phyloP scores from a whole-genome alignment of 768 basidiomycete species.

The Leccinum subgranulosum region DNA sequence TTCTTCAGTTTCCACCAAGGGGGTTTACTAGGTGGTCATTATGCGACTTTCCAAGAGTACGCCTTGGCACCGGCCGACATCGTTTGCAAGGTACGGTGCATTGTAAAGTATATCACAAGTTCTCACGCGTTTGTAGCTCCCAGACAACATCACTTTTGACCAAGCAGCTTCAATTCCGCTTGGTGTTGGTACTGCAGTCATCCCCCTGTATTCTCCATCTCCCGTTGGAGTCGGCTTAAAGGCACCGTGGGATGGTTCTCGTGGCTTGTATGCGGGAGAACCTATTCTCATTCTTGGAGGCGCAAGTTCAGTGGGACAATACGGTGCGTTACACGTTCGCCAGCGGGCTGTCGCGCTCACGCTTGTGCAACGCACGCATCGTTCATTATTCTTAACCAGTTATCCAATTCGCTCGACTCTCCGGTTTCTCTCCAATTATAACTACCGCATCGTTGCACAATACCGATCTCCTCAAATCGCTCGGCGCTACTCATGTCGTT shows the following conservation, averaged over 20 bases:
- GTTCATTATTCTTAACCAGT: slow-evolving; percentile 8
- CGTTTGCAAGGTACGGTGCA: slow-evolving; percentile 10
- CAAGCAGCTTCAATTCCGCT: slow-evolving; percentile 38
- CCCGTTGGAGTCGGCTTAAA: slow-evolving; percentile 28
- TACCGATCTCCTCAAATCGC: slow-evolving; percentile 28
- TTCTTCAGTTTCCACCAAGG: slow-evolving; percentile 20
- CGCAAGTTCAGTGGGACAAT: slow-evolving; percentile 36
- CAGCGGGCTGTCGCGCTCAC: slow-evolving; percentile 18
- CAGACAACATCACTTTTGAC: slow-evolving; percentile 35
- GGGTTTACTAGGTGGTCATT: not conserved
- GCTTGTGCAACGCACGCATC: not conserved
- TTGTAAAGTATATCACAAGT: not conserved
- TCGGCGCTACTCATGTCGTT: slow-evolving; percentile 39
- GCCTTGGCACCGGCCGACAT: slow-evolving; percentile 21
- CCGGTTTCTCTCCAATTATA: slow-evolving; percentile 37
- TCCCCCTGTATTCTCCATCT: slow-evolving; percentile 31
- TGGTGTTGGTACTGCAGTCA: slow-evolving; percentile 29
- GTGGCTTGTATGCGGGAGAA: slow-evolving; percentile 28
- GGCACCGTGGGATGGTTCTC: slow-evolving; percentile 36
- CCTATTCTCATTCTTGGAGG: slow-evolving; percentile 38
- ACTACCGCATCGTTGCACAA: slow-evolving; percentile 39
- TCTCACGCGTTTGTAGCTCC: slow-evolving; percentile 31
- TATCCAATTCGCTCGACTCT: slow-evolving; percentile 34
- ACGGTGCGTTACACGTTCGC: slow-evolving; percentile 29
- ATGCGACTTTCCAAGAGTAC: slow-evolving; percentile 29